phyloP scores from a whole-genome alignment of 192 early-diverging fungal genomes.

The Glomus cerebriforme region DNA sequence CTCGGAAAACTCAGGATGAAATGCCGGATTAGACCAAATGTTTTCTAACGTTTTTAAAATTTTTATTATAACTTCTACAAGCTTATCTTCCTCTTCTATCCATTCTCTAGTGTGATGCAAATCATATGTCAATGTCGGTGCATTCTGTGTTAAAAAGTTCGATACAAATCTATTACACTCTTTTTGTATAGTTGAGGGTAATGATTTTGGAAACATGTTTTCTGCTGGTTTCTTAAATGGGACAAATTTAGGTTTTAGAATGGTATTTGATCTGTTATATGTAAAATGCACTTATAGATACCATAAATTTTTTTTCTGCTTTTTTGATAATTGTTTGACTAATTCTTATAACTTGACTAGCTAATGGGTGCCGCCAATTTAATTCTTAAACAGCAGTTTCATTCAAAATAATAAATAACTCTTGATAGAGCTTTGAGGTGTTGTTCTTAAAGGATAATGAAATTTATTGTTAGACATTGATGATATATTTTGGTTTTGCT shows the following conservation, averaged over 20 bases:
- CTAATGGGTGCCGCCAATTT: not conserved
- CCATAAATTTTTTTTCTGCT: constrained; percentile 13
- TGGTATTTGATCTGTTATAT: not conserved
- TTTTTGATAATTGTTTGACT: not conserved
- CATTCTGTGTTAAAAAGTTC: not conserved
- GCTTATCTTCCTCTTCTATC: not conserved
- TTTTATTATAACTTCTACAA: constrained; percentile 15
- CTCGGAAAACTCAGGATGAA: constrained; percentile 12
- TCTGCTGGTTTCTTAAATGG: too few relatives aligned
- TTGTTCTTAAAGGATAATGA: too few relatives aligned
- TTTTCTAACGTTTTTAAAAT: not conserved
- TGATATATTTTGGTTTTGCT: too few relatives aligned
- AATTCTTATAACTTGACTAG: constrained; percentile 14
- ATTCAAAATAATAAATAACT: constrained; percentile 2
- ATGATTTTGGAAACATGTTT: not conserved
- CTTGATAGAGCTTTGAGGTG: constrained; percentile 13
- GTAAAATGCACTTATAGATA: not conserved
- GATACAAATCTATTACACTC: constrained; percentile 21
- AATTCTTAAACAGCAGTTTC: not conserved
- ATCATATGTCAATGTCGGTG: not conserved
- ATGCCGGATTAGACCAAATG: constrained; percentile 3
- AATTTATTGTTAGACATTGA: too few relatives aligned
- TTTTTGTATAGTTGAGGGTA: not conserved
- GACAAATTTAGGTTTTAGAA: not conserved
- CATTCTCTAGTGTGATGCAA: not conserved